Conservation (phyloP, 176 grass and related monocot genomes). For the sorghum (Sorghum bicolor) region Sorghum_bicolor_NCBIv3 NC_012878.2:7568501-7569000, state of each 20-base stretch:
- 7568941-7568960: background rate
- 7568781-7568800: background rate
- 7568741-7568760: conserved; percentile 6
- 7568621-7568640: conserved; percentile 32
- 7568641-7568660: conserved; percentile 46
- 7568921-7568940: background rate
- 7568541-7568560: background rate
- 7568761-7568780: conserved; percentile 33
- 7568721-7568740: background rate
- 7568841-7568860: conserved; percentile 49
- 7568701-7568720: background rate
- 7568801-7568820: conserved; percentile 40
- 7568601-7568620: background rate
- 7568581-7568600: conserved; percentile 20
- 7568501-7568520: conserved; percentile 2
- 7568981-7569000: background rate
- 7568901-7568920: conserved; percentile 15
- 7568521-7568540: background rate
- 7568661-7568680: conserved; percentile 31
- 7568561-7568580: background rate
- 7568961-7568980: background rate
- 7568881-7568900: background rate
- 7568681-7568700: background rate
- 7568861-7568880: conserved; percentile 34
- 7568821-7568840: background rate